Evolutionary conservation across 2,329 filamentous ascomycete genomes (phyloP).

Genomic region (Alternaria atra): DNA sequence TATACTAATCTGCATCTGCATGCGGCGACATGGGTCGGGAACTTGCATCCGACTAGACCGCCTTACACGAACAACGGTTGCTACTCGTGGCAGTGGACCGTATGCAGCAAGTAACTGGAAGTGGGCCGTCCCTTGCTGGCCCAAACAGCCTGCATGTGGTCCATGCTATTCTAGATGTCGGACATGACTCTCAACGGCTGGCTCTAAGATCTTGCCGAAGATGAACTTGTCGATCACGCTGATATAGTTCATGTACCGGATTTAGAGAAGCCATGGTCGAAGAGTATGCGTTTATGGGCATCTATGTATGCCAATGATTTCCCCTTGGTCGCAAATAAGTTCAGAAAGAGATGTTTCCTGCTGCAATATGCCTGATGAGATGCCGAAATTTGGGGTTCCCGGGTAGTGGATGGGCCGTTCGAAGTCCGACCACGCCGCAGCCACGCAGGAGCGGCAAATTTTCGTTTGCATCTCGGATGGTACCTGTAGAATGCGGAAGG

Average conservation of each 20-base stretch:
- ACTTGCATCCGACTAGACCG: not conserved
- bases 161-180: not conserved
- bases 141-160: not conserved
- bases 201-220: not conserved
- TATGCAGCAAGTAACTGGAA: not conserved
- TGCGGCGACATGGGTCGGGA: constrained; percentile 8
- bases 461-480: not conserved
- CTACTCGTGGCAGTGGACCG: not conserved
- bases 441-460: not conserved
- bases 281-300: not conserved
- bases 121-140: not conserved
- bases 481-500: not conserved
- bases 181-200: not conserved
- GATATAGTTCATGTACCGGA: not conserved
- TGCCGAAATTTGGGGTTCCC: not conserved
- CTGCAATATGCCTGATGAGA: not conserved
- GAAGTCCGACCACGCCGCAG: not conserved
- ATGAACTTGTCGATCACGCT: not conserved
- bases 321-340: not conserved
- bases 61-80: not conserved
- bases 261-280: not conserved
- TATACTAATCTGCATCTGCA: not conserved
- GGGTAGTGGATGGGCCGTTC: not conserved
- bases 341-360: not conserved
- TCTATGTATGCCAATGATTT: not conserved